Base-by-base conservation (phyloP, 768 basidiomycete genomes). In the Tylopilus balloui region DNA sequence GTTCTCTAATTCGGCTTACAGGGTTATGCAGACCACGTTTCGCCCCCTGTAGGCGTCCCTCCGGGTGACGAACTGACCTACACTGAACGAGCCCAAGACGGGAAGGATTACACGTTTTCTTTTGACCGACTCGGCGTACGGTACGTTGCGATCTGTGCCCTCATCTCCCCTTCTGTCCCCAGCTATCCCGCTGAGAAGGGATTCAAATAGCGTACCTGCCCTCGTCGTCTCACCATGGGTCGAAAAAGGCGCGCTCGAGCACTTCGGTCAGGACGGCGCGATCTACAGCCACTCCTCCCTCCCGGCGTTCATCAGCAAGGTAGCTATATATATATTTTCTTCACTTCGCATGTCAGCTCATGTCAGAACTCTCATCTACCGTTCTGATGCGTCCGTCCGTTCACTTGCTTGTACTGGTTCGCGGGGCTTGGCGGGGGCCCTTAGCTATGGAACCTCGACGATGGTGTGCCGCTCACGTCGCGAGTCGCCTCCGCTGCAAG, bases 361-460 rank as follows among this genome's bases (percentile, higher is more conserved):
- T 8, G n/a, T 28, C 37, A 15, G 2, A 34, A 7, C 10, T 19
- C 6, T 19, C 12, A 9, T 25, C 29, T 1, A 13, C 11, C 29
- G 14, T 32, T 32, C 15, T n/a, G n/a, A n/a, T n/a, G n/a, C n/a
- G n/a, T n/a, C n/a, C n/a, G n/a, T n/a, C n/a, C 7, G n/a, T 34
- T 34, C 34, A 17, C 4, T 15, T 17, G 34, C n/a, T 34, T 15
- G 34, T 15, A n/a, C 34, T 17, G 4, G n/a, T 17, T n/a, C n/a
- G n/a, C n/a, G n/a, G n/a, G n/a, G n/a, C n/a, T n/a, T n/a, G n/a
- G n/a, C n/a, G n/a, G n/a, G n/a, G n/a, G n/a, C n/a, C n/a, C n/a
- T n/a, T 12, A 62, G 61, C 23, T 62, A n/a, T 62, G 61, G 61
- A 53, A 64, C 47, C 54, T 62, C 23, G 62, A 64, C 12, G 36